phyloP scores from a whole-genome alignment of 83 land plant genomes.

The Diphasiastrum complanatum region DNA sequence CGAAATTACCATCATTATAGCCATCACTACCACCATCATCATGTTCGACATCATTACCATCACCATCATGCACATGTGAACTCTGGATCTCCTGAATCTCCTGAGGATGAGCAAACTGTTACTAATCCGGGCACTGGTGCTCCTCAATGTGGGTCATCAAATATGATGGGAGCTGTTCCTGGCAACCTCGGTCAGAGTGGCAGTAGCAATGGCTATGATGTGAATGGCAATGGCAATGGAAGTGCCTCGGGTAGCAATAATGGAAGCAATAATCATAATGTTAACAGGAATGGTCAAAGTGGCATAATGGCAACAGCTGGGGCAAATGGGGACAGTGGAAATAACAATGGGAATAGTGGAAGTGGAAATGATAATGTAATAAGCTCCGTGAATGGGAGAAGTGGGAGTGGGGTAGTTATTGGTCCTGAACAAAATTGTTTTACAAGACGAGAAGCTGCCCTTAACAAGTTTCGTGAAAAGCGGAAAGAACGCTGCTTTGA shows the following conservation, averaged over 20 bases:
- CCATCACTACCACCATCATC: not conserved
- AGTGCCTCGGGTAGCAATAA: constrained; percentile 13
- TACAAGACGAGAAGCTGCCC: constrained; percentile 57
- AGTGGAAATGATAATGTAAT: constrained; percentile 3
- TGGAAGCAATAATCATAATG: not conserved
- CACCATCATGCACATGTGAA: not conserved
- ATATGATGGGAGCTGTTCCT: too few species aligned
- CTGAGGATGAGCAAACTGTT: not conserved
- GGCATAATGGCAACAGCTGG: not conserved
- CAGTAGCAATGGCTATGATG: not conserved
- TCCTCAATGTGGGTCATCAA: not conserved
- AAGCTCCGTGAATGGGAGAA: not conserved
- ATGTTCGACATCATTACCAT: not conserved
- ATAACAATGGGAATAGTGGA: not conserved
- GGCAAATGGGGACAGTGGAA: not conserved
- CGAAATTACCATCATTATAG: not conserved
- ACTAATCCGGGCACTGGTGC: not conserved
- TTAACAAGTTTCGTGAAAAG: constrained; percentile 61
- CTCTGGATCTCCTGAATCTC: not conserved
- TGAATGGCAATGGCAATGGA: constrained; percentile 3
- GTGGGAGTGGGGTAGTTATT: not conserved
- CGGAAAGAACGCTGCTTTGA: constrained; percentile 79
- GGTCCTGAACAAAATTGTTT: constrained; percentile 16
- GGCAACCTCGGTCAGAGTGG: not conserved
- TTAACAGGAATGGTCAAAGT: not conserved